Evolutionary conservation across 75 land plant genomes (phyloP).

Genomic region (Adiantum capillusveneris): DNA sequence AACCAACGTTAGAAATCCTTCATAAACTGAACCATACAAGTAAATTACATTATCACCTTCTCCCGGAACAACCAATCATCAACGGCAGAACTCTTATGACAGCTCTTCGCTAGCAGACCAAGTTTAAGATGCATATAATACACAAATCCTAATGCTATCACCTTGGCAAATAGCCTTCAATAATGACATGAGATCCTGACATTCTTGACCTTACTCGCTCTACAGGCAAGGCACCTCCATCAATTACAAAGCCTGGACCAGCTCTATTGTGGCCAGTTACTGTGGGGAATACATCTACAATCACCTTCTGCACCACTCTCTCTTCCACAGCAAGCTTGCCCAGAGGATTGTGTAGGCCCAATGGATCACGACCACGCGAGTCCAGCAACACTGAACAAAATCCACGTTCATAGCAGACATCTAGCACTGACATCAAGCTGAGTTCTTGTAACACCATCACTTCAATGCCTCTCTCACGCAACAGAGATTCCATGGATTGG

Average conservation of each 20-base stretch:
- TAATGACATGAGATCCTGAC: conserved; percentile 17
- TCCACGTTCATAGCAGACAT: conserved; percentile 46
- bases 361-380: conserved; percentile 34
- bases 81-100: too few relatives aligned
- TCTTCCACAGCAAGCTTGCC: conserved; percentile 42
- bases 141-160: not conserved
- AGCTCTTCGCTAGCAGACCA: too few relatives aligned
- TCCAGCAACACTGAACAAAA: conserved; percentile 66
- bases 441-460: conserved; percentile 43
- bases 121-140: too few relatives aligned
- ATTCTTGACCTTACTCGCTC: conserved; percentile 14
- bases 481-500: conserved; percentile 18
- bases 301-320: conserved; percentile 47
- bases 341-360: conserved; percentile 33
- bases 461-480: conserved; percentile 44
- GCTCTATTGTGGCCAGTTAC: conserved; percentile 22
- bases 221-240: conserved; percentile 8
- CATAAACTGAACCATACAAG: too few relatives aligned
- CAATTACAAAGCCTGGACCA: conserved; percentile 11
- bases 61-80: too few relatives aligned
- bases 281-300: conserved; percentile 45
- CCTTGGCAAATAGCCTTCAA: conserved; percentile 26
- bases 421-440: conserved; percentile 43
- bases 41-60: too few relatives aligned
- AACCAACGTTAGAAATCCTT: too few relatives aligned